phyloP scores from a whole-genome alignment of 164 flowering plant species.

The Magnolia kwangsiensis region DNA sequence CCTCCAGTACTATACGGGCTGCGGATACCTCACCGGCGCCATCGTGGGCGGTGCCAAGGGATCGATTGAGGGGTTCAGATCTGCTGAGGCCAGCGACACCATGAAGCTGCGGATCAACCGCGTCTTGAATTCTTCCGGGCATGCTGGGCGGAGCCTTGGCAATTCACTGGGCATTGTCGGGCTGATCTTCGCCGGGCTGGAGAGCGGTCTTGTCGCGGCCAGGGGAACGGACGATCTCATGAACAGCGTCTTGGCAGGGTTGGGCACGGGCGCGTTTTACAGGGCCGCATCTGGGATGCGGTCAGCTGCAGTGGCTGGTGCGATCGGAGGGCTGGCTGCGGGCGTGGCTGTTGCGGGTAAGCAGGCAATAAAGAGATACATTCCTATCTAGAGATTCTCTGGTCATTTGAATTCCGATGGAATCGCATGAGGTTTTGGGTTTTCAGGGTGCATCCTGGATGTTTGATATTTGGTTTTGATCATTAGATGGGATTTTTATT shows the following conservation, averaged over 20 bases:
- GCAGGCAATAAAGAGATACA: conserved; percentile 67
- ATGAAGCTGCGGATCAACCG: conserved; percentile 49
- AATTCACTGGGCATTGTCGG: conserved; percentile 54
- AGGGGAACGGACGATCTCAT: conserved; percentile 59
- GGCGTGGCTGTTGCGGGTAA: conserved; percentile 60
- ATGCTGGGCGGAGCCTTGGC: conserved; percentile 38
- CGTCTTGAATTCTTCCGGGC: conserved; percentile 48
- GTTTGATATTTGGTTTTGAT: conserved; percentile 1
- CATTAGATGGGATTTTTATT: background rate
- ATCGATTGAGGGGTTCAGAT: conserved; percentile 33
- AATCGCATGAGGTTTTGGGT: too few relatives aligned
- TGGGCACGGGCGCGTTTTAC: conserved; percentile 76
- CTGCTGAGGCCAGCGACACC: conserved; percentile 51
- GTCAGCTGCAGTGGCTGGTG: conserved; percentile 80
- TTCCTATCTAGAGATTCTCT: conserved; percentile 34
- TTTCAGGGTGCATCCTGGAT: background rate
- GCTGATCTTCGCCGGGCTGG: conserved; percentile 55
- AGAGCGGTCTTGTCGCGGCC: conserved; percentile 43
- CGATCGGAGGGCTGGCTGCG: conserved; percentile 66
- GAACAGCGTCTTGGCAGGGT: conserved; percentile 64
- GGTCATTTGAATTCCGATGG: background rate
- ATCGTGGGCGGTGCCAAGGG: conserved; percentile 43
- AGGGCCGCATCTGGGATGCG: conserved; percentile 63
- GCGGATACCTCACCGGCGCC: conserved; percentile 48
- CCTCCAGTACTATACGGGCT: conserved; percentile 51